Base-by-base conservation (phyloP, 306 rosid species). In the Canavalia gladiata region DNA sequence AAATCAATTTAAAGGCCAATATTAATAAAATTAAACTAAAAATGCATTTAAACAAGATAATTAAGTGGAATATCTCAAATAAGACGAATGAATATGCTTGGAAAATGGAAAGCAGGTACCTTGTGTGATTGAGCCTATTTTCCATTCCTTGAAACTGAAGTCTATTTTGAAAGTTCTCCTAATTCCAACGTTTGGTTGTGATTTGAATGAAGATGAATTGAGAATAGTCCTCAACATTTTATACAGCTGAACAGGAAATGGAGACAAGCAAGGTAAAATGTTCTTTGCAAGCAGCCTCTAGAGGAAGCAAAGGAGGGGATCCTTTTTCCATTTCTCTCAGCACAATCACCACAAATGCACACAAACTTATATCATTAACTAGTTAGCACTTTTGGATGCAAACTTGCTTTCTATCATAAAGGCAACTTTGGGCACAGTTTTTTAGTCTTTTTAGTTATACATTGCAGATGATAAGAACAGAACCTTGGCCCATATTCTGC, bases 181-280 rank as follows among this genome's bases (percentile, higher is more conserved):
- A 28, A 11, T 34, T 67, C 13, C 28, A 43, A 64, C 1, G 49
- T 59, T 57, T 34, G 55, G 68, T 58, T 45, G 60, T 43, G 56
- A 68, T 81, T 56, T 71, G 73, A 71, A 60, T 50, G 77, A 64
- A 54, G 82, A 84, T 80, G 72, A 57, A 66, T 11, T 35, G 35
- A 71, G 56, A 69, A 42, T 67, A 63, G 2, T 60, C 39, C 11
- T n/a, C 35, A 11, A 13, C 72, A 65, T 62, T 18, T 49, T 54
- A 82, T 70, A 72, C 64, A 63, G 82, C 28, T 83, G 86, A 75
- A 86, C 72, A 82, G 82, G 63, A 63, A 57, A 71, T 68, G 41
- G n/a, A 52, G 39, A 86, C 79, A 91, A 89, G 93, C 90, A 83
- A 87, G 71, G 75, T 69, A 75, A 78, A 74, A 71, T 83, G 82